Percentiles rank a stretch among this genome's conserved stretches.
Conservation (phyloP, 371 early-diverging fungal species). For the Neoconidiobolus thromboides region DNA sequence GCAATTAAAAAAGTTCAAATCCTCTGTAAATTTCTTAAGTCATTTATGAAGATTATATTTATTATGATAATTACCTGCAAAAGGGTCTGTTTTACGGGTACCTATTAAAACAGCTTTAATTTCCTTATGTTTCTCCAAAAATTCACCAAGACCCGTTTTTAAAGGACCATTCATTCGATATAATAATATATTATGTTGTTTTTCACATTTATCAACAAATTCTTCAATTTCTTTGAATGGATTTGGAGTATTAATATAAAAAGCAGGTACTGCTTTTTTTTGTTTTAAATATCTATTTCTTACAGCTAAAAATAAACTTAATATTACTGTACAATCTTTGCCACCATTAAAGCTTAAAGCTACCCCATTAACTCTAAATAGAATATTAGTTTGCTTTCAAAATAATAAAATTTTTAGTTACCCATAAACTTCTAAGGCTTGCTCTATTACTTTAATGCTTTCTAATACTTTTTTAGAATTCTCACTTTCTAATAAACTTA, state of each 20-base stretch:
- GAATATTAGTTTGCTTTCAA: background rate
- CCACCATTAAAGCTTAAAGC: constrained; percentile 90
- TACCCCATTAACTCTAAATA: constrained; percentile 23
- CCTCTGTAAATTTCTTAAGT: constrained; percentile 19
- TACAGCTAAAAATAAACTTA: constrained; percentile 58
- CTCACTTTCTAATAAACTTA: too few relatives aligned
- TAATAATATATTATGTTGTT: constrained; percentile 43
- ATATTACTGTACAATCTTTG: constrained; percentile 88
- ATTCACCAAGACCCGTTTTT: constrained; percentile 53
- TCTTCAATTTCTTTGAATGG: constrained; percentile 74
- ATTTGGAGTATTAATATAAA: constrained; percentile 57
- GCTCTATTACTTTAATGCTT: constrained; percentile 2
- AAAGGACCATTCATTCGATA: constrained; percentile 50
- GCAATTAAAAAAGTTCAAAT: constrained; percentile 42
- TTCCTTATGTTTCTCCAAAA: constrained; percentile 28
- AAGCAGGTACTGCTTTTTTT: constrained; percentile 17
- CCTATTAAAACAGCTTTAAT: constrained; percentile 77
- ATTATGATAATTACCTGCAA: constrained; percentile 30
- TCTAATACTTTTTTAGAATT: too few relatives aligned
- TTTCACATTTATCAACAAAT: constrained; percentile 52
- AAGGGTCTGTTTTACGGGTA: constrained; percentile 79
- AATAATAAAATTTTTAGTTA: too few relatives aligned
- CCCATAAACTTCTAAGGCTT: background rate
- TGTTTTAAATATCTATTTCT: constrained; percentile 16
- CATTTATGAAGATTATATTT: background rate